phyloP scores from a whole-genome alignment of 2,329 filamentous ascomycete species.

The Colletotrichum australisinense region DNA sequence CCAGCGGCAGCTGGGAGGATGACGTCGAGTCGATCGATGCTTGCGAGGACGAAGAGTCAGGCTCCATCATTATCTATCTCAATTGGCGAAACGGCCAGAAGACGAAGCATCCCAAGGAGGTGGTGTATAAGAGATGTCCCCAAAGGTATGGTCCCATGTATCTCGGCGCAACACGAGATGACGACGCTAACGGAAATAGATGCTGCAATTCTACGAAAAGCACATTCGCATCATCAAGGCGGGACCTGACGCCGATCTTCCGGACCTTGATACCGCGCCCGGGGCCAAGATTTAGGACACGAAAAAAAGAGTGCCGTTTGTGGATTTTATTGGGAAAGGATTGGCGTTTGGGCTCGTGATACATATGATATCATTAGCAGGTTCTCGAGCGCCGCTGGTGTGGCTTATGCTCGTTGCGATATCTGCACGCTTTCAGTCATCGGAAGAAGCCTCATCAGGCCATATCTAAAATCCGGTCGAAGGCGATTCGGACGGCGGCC shows the following conservation, averaged over 20 bases:
- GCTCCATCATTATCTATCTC: constrained; percentile 74
- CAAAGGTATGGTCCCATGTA: constrained; percentile 65
- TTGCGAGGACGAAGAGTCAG: constrained; percentile 72
- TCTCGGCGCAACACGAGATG: background rate
- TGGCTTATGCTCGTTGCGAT: background rate
- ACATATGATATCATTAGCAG: background rate
- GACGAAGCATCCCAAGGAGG: constrained; percentile 76
- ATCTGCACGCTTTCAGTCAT: background rate
- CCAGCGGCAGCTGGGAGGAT: constrained; percentile 82
- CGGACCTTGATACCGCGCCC: constrained; percentile 34
- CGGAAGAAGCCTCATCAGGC: background rate
- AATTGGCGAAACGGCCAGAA: constrained; percentile 81
- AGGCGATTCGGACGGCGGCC: background rate
- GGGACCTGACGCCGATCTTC: constrained; percentile 28
- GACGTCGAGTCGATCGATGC: constrained; percentile 78
- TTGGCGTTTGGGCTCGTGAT: constrained; percentile 2
- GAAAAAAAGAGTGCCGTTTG: background rate
- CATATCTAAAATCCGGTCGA: background rate
- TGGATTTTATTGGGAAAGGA: background rate
- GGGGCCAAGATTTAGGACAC: background rate
- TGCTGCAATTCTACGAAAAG: constrained; percentile 69
- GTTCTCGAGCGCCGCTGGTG: background rate
- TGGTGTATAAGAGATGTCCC: constrained; percentile 81
- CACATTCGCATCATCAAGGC: constrained; percentile 65
- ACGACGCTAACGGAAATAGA: constrained; percentile 50